phyloP scores from a whole-genome alignment of 352 stramenopile species.

The Globisporangium carolinianum region DNA sequence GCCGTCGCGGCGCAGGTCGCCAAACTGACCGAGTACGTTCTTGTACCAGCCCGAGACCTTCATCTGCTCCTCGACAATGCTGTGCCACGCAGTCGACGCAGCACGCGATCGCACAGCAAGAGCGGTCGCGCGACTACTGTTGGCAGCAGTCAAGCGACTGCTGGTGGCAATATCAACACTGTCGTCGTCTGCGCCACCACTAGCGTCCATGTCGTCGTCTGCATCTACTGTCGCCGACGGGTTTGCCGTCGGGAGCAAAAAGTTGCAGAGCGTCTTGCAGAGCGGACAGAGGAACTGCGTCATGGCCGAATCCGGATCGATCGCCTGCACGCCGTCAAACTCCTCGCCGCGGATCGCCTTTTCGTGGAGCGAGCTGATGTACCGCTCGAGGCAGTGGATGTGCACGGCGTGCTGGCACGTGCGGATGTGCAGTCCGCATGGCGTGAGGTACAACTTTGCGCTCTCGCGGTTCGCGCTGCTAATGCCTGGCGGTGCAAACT shows the following conservation, averaged over 20 bases:
- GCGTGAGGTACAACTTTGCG: conserved; percentile 66
- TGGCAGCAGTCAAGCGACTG: not conserved
- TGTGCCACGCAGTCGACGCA: conserved; percentile 26
- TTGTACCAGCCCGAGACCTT: conserved; percentile 63
- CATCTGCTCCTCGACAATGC: conserved; percentile 57
- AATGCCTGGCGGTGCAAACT: conserved; percentile 39
- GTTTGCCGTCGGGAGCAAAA: conserved; percentile 79
- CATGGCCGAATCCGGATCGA: conserved; percentile 84
- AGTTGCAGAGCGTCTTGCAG: conserved; percentile 91
- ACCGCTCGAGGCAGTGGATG: conserved; percentile 81
- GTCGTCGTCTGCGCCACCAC: not conserved
- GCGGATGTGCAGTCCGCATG: conserved; percentile 75
- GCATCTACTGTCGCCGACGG: conserved; percentile 14
- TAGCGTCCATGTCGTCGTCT: conserved; percentile 7
- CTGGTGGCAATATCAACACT: conserved; percentile 4
- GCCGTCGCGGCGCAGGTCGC: conserved; percentile 38
- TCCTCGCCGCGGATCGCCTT: conserved; percentile 85
- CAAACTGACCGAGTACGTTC: conserved; percentile 60
- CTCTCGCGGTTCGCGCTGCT: conserved; percentile 35
- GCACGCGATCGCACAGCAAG: conserved; percentile 3
- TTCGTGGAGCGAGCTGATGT: conserved; percentile 81
- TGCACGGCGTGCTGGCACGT: conserved; percentile 86
- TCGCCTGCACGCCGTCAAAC: conserved; percentile 84
- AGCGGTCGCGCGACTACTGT: conserved; percentile 3
- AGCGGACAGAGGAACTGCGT: conserved; percentile 90